These are phyloP conservation scores for Mucor saturninus DNA, from an alignment of 371 early-diverging fungal species.

Conservation along the genomic window DNA sequence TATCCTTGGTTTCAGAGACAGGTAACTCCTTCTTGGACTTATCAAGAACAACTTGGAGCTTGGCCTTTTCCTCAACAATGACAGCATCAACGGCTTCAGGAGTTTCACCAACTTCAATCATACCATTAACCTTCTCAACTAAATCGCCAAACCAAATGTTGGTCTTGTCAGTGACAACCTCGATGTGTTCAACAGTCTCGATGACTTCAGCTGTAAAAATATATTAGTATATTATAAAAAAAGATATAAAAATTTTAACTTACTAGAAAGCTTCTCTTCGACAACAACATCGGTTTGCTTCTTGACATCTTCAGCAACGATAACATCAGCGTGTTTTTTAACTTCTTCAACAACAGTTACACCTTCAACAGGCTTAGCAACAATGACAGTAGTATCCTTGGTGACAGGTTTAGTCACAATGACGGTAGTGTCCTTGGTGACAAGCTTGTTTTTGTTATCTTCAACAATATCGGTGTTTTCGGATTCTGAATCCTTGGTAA, in stretches of 20 bases:
- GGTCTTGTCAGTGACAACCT: background rate
- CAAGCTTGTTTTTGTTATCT: background rate
- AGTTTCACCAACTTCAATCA: slow-evolving; percentile 10
- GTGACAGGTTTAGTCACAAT: background rate
- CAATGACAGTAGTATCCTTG: background rate
- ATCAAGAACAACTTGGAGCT: slow-evolving; percentile 11
- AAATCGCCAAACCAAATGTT: slow-evolving; percentile 19
- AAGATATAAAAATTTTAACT: too few relatives aligned
- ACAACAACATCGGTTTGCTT: too few relatives aligned
- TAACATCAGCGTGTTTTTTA: too few relatives aligned
- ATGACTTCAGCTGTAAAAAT: background rate
- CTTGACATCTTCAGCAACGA: background rate
- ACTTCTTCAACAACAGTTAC: background rate
- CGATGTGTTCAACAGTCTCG: background rate
- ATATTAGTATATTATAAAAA: background rate
- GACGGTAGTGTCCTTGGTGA: slow-evolving; percentile 6
- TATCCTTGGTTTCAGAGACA: too few relatives aligned
- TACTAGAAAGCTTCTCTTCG: too few relatives aligned
- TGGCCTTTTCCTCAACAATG: slow-evolving; percentile 8
- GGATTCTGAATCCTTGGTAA: background rate
- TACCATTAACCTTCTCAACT: slow-evolving; percentile 14
- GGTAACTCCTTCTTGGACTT: slow-evolving; percentile 6
- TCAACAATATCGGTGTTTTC: too few relatives aligned
- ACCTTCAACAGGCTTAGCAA: background rate
- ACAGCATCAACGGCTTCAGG: background rate